phyloP scores from a whole-genome alignment of 2,329 filamentous ascomycete genomes.

The Cercospora sesami region DNA sequence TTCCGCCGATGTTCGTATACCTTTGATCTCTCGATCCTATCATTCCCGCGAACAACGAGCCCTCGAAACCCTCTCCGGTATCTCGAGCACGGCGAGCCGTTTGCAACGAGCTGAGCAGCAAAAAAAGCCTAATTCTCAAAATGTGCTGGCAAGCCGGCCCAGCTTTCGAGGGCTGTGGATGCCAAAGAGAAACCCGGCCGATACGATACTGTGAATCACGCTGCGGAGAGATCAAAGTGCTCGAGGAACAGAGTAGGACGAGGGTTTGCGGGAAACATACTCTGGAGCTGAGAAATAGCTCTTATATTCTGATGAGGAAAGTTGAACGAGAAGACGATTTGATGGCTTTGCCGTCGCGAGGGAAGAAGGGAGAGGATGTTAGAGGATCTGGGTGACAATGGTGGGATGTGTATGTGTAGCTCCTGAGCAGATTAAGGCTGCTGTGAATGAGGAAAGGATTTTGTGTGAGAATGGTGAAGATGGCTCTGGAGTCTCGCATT shows the following conservation, averaged over 20 bases:
- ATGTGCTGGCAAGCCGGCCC: constrained; percentile 6
- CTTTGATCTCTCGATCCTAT: neutral
- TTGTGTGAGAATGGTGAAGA: no score
- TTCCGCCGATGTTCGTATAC: neutral
- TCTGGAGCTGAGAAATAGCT: constrained; percentile 6
- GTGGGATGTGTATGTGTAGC: neutral
- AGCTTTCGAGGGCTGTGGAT: constrained; percentile 14
- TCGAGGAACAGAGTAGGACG: constrained; percentile 5
- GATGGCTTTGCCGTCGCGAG: neutral
- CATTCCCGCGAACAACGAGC: neutral
- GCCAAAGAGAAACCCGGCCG: neutral
- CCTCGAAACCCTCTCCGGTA: neutral
- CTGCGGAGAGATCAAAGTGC: neutral
- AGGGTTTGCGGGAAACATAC: constrained; percentile 12
- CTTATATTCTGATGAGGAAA: neutral
- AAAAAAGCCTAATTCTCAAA: no score
- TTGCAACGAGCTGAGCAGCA: no score
- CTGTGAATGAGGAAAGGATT: neutral
- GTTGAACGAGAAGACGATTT: neutral
- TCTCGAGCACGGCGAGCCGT: no score
- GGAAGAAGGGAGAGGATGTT: neutral
- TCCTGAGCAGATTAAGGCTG: neutral
- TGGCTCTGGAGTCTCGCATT: no score
- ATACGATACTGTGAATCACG: neutral
- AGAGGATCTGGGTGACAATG: neutral